phyloP scores from a whole-genome alignment of 2,329 filamentous ascomycete genomes.

The Incumbomyces delicatus region DNA sequence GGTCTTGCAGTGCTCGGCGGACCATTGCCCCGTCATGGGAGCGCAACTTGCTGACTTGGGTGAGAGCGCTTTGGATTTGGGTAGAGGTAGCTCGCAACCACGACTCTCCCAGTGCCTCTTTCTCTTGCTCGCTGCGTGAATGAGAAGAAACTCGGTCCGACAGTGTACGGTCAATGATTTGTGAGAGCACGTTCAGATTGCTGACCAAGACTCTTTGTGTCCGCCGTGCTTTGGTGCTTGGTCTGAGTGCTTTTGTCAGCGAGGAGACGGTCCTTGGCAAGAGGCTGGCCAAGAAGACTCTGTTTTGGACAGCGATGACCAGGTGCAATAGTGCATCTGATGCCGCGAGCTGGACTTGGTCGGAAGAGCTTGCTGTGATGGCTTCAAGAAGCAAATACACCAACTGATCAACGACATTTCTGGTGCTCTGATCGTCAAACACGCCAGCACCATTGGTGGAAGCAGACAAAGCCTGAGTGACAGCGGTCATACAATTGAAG shows the following conservation, averaged over 20 bases:
- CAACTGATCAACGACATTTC: constrained; percentile 72
- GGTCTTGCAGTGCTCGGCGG: constrained; percentile 52
- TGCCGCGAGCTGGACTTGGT: constrained; percentile 62
- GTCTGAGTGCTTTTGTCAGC: constrained; percentile 64
- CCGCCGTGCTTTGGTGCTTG: constrained; percentile 52
- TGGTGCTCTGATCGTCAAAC: constrained; percentile 46
- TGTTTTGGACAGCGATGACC: constrained; percentile 56
- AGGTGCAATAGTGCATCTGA: constrained; percentile 55
- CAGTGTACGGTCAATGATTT: constrained; percentile 36
- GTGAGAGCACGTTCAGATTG: constrained; percentile 49
- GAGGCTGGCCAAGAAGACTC: constrained; percentile 70
- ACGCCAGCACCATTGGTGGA: constrained; percentile 37
- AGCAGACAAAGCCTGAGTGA: constrained; percentile 46
- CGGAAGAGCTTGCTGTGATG: constrained; percentile 53
- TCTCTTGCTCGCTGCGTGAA: constrained; percentile 26
- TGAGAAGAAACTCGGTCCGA: constrained; percentile 31
- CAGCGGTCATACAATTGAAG: constrained; percentile 57
- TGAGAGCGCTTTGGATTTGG: constrained; percentile 75
- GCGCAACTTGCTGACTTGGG: constrained; percentile 65
- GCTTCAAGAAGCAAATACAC: constrained; percentile 71
- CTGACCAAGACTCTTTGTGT: constrained; percentile 55
- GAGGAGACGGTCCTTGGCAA: constrained; percentile 79
- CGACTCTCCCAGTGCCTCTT: constrained; percentile 33
- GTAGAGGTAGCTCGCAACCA: constrained; percentile 74
- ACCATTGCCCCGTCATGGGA: constrained; percentile 62